Base-by-base conservation (phyloP, 192 early-diverging fungal genomes). In the Coemansia sp. region DNA sequence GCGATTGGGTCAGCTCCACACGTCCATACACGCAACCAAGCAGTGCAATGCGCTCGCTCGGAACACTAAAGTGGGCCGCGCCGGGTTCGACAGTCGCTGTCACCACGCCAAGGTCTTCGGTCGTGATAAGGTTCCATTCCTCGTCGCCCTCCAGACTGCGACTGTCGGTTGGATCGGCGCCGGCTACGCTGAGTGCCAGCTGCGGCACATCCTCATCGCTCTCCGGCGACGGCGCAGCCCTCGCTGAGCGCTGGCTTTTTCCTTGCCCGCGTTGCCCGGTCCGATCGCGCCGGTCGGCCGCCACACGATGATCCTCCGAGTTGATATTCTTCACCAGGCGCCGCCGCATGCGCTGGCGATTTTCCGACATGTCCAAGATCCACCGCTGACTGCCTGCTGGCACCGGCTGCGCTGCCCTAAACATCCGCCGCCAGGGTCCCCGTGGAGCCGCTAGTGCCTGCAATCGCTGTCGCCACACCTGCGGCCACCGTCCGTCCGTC, bases 101-200 rank as follows among this genome's bases (percentile, higher is more conserved):
- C 14, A 63, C 51, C 22, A 63, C 55, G 20, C 51, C 31, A 7
- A 67, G 25, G 10, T 74, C 69, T 42, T 72, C 69, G 2, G 69
- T 35, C n/a, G 63, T 72, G 8, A 72, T 55, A 36, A 72, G 19
- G 17, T 15, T 72, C 69, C 69, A 72, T 25, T 66, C 69, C 15
- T 42, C 54, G 0, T 49, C 51, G 21, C 36, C 39, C 9, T 38
- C 51, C 17, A 45, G 23, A 15, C 26, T 28, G 26, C 21, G 31
- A 12, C 22, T 29, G 7, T 53, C 60, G 5, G 22, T 45, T 3
- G 19, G 34, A 26, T 57, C 53, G 4, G 45, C 15, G 8, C 43
- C 50, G 3, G 64, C 35, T 8, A 65, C 58, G 36, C 62, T 65
- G 40, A 72, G 58, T 21, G 69, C 61, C 34, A 72, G 39, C 3